Evolutionary conservation across 768 basidiomycete genomes (phyloP), one percentile per base, ranked within the genome.

Genomic region (Leccinum arenicola): DNA sequence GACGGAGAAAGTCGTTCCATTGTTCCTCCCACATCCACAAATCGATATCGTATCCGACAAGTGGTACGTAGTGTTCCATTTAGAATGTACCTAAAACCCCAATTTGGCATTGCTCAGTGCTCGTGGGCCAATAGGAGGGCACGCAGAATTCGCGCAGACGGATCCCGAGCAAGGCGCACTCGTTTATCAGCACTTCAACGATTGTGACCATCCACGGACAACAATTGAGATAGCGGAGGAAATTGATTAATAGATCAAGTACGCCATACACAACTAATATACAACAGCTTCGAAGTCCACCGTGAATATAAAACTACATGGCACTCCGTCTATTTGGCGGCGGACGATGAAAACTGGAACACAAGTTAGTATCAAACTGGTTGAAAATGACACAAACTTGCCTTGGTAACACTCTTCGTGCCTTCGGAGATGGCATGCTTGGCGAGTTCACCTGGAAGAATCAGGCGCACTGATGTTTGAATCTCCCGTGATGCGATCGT

Each of bases 401-500:
- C 76, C 78, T 87, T 88, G 64, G 87, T 88, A 59, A 88, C 86
- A 35, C 81, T 82, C 78, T 88, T 88, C 54, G 84, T 88, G 58
- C 96, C 96, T 76, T 98, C 96, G 27, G 94, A 96, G 75, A 98
- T 97, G 56, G 96, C 96, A 73, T 98, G 96, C 82, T 98, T 98
- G 71, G 95, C 91, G 48, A 98, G 86, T 78, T 98, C 95, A 77
- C 95, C 96, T 61, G 95, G 95, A 27, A 98, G 88, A 70, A 98
- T 97, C 49, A 96, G 83, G 58, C 95, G 90, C 53, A 97, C 95
- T 43, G 92, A 84, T 31, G 96, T 98, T 77, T 98, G 96, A 70
- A 98, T 98, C 77, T 98, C 96, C 60, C 96, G 91, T 23, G 94
- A 97, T 19, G 95, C 96, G 75, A 98, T 98, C 48, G 96, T 98